phyloP scores from a whole-genome alignment of 176 grass and related monocot species.

The Aegilops bicornis region DNA sequence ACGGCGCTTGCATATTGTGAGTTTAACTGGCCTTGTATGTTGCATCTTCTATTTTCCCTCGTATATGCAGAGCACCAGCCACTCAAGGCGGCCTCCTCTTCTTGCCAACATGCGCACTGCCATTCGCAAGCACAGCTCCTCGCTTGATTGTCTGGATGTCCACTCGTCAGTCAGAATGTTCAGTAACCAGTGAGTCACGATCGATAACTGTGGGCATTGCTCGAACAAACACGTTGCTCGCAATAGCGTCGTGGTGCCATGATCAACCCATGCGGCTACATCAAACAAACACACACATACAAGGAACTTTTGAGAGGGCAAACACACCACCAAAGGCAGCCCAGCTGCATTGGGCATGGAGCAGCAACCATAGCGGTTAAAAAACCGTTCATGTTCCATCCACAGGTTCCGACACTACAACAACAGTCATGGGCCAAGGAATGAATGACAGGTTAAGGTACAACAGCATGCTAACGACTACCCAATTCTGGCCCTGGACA shows the following conservation, averaged over 20 bases:
- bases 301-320: not conserved
- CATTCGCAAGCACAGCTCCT: not conserved
- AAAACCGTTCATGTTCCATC: not conserved
- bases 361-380: not conserved
- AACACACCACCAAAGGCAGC: not conserved
- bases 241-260: not conserved
- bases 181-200: not conserved
- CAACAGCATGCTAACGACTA: not conserved
- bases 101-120: no score
- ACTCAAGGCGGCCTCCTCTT: no score
- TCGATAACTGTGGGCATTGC: not conserved
- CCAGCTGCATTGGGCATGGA: not conserved
- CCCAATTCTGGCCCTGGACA: slow-evolving; percentile 3
- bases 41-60: not conserved
- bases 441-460: slow-evolving; percentile 5
- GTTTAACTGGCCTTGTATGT: not conserved
- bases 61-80: not conserved
- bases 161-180: not conserved
- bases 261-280: no score
- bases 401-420: slow-evolving; percentile 14
- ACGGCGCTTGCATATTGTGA: no score
- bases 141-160: not conserved
- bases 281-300: not conserved
- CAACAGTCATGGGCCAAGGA: slow-evolving; percentile 18
- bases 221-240: not conserved